Evolutionary conservation across 805 yeast genomes (phyloP).

Genomic region (Wickerhamomyces chambardii): DNA sequence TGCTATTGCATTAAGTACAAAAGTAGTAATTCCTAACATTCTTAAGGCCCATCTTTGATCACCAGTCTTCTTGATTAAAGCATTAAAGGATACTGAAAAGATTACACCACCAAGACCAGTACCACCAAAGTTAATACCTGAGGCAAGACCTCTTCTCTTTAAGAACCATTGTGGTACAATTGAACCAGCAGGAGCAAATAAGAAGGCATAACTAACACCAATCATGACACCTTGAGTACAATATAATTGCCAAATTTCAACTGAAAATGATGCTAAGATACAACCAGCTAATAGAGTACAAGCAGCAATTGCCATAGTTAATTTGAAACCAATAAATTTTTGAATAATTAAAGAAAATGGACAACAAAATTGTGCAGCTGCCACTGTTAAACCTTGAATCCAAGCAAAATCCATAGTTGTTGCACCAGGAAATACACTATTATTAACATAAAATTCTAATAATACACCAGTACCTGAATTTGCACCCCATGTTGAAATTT

Average conservation of each 20-base stretch:
- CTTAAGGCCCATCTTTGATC: slow-evolving; percentile 39
- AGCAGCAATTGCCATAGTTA: slow-evolving; percentile 40
- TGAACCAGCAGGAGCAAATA: slow-evolving; percentile 50
- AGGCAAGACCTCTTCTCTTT: slow-evolving; percentile 47
- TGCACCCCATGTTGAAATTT: slow-evolving; percentile 67
- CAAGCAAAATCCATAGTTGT: slow-evolving; percentile 50
- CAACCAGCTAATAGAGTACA: slow-evolving; percentile 42
- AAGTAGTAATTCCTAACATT: slow-evolving; percentile 31
- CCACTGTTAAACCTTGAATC: slow-evolving; percentile 59
- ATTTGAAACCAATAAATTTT: slow-evolving; percentile 39
- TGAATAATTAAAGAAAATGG: slow-evolving; percentile 45
- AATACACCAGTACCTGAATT: slow-evolving; percentile 54
- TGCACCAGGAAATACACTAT: slow-evolving; percentile 44
- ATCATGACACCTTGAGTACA: slow-evolving; percentile 60
- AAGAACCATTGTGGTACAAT: slow-evolving; percentile 66
- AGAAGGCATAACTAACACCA: slow-evolving; percentile 41
- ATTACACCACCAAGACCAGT: slow-evolving; percentile 46
- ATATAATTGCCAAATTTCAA: slow-evolving; percentile 54
- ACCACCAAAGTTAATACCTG: slow-evolving; percentile 38
- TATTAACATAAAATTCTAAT: slow-evolving; percentile 44
- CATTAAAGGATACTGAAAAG: slow-evolving; percentile 31
- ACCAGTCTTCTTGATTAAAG: slow-evolving; percentile 31
- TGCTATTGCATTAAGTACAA: slow-evolving; percentile 27
- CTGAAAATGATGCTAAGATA: slow-evolving; percentile 51
- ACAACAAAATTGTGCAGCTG: slow-evolving; percentile 44